Conservation (phyloP, 768 basidiomycete species). For the Gymnopilus junonius region DNA sequence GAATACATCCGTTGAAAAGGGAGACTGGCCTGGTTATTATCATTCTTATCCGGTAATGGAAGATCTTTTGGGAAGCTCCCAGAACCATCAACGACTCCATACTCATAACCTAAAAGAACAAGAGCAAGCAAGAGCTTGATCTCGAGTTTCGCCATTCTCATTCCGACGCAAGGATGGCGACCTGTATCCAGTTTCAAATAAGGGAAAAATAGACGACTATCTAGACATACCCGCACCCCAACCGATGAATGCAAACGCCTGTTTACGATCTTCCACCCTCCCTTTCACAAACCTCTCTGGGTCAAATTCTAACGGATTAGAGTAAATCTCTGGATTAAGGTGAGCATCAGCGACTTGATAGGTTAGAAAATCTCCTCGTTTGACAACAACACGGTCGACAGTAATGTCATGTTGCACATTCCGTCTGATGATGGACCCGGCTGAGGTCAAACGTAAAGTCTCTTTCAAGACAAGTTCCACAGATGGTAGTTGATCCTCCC, state of each 20-base stretch:
- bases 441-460: slow-evolving; percentile 38
- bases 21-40: slow-evolving; percentile 35
- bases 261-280: slow-evolving; percentile 41
- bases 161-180: slow-evolving; percentile 43
- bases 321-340: slow-evolving; percentile 39
- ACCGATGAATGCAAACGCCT: slow-evolving; percentile 34
- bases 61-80: slow-evolving; percentile 27
- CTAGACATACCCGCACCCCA: slow-evolving; percentile 43
- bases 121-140: slow-evolving; percentile 39
- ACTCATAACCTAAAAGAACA: slow-evolving; percentile 37
- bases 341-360: slow-evolving; percentile 39
- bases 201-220: neutral
- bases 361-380: slow-evolving; percentile 39
- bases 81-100: slow-evolving; percentile 34
- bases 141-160: slow-evolving; percentile 42
- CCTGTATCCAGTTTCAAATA: slow-evolving; percentile 30
- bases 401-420: slow-evolving; percentile 36
- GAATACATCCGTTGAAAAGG: too few relatives aligned
- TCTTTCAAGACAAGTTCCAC: slow-evolving; percentile 44
- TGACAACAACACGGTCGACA: slow-evolving; percentile 29
- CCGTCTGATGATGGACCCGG: slow-evolving; percentile 36
- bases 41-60: slow-evolving; percentile 36
- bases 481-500: slow-evolving; percentile 46
- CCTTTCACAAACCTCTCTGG: slow-evolving; percentile 36
- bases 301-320: slow-evolving; percentile 39